These are phyloP conservation scores for Mucor ambiguus DNA, from an alignment of 371 early-diverging fungal species.

Conservation along the genomic window DNA sequence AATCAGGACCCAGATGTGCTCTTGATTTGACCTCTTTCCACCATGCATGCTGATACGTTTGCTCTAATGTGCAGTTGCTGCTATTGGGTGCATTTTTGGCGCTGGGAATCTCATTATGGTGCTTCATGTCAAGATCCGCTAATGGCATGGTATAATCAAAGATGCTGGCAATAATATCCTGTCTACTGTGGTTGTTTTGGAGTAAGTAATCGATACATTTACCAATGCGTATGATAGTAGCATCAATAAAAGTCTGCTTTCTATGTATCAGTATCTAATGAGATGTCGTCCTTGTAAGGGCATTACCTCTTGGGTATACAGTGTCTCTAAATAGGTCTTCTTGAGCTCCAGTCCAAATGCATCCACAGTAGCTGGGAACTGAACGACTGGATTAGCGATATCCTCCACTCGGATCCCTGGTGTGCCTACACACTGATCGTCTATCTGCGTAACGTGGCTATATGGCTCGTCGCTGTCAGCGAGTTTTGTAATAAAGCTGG, in stretches of 20 bases:
- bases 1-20: neutral
- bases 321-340: conserved; percentile 16
- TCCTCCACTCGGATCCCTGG: neutral
- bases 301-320: conserved; percentile 25
- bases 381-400: neutral
- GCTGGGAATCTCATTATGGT: neutral
- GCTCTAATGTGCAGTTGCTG: conserved; percentile 7
- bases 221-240: conserved; percentile 6
- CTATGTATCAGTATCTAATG: neutral
- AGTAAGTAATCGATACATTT: conserved; percentile 10
- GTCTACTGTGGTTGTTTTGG: conserved; percentile 2
- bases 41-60: conserved; percentile 15
- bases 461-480: neutral
- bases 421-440: neutral
- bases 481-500: conserved; percentile 2
- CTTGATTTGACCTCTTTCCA: conserved; percentile 15
- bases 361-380: conserved; percentile 11
- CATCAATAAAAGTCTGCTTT: conserved; percentile 2
- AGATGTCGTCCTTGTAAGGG: too few relatives aligned
- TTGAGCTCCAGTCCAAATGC: conserved; percentile 17
- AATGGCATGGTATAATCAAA: conserved; percentile 12
- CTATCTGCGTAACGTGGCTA: neutral
- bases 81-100: neutral
- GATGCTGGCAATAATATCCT: conserved; percentile 13
- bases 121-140: conserved; percentile 12